Conservation (phyloP, 2,329 filamentous ascomycete genomes). For the Aspergillus caelatus region DNA sequence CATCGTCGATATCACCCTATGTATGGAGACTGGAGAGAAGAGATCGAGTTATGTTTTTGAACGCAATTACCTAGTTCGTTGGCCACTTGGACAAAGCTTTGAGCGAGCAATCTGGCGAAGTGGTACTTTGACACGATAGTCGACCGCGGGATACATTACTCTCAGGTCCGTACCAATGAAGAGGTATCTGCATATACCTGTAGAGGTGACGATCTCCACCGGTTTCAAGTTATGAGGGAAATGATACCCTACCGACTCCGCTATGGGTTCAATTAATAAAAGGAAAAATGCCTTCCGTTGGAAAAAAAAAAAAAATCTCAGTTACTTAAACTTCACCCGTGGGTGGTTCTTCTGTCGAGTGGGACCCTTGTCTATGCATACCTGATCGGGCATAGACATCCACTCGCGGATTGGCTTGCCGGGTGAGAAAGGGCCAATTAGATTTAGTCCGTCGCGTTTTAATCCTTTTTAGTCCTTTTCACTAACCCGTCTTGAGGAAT, state of each 20-base stretch:
- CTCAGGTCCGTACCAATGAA: background rate
- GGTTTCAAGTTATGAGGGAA: constrained; percentile 1
- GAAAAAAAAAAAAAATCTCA: background rate
- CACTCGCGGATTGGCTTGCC: background rate
- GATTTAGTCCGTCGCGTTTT: too few species aligned
- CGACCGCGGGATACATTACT: background rate
- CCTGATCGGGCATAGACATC: background rate
- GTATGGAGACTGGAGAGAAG: background rate
- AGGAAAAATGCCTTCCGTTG: background rate
- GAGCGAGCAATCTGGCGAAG: background rate
- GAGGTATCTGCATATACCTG: background rate
- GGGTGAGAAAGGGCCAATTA: constrained; percentile 1
- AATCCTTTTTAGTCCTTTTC: background rate
- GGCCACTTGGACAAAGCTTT: background rate
- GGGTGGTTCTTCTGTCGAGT: background rate
- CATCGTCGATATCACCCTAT: background rate
- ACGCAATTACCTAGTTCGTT: constrained; percentile 4
- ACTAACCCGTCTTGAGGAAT: background rate
- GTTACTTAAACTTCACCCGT: background rate
- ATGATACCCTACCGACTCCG: background rate
- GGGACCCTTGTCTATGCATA: background rate
- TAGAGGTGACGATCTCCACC: background rate
- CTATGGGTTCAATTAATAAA: background rate
- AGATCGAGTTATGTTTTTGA: background rate
- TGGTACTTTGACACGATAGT: background rate